Percentiles rank a stretch among this genome's conserved stretches.
These are phyloP conservation scores for Kluyveromyces marxianus DNA, from an alignment of 1,139 yeast genomes.

Conservation along the genomic window DNA sequence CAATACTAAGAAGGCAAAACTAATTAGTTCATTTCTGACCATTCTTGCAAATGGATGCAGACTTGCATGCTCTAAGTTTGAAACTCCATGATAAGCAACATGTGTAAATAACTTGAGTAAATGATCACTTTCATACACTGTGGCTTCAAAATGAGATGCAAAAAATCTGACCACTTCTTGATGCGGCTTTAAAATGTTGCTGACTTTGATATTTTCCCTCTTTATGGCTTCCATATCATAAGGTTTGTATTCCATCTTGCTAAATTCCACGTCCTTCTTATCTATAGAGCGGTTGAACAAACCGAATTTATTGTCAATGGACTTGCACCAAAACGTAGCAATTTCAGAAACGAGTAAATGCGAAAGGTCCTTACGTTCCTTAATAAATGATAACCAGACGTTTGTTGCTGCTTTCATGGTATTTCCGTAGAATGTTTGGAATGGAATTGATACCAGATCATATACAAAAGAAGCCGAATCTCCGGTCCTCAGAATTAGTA, in stretches of 20 bases:
- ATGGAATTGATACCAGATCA: constrained; percentile 65
- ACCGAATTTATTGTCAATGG: constrained; percentile 56
- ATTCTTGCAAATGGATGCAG: constrained; percentile 76
- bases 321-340: constrained; percentile 52
- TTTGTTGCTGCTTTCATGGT: constrained; percentile 62
- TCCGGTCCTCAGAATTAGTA: constrained; percentile 39
- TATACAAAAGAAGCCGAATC: constrained; percentile 47
- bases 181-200: constrained; percentile 64
- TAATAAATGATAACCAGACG: constrained; percentile 76
- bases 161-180: constrained; percentile 59
- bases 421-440: constrained; percentile 51
- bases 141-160: constrained; percentile 77
- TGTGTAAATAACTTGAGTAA: constrained; percentile 62
- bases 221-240: constrained; percentile 59
- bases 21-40: constrained; percentile 64
- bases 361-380: constrained; percentile 55
- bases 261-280: constrained; percentile 53
- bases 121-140: constrained; percentile 66
- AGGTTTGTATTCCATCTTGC: constrained; percentile 85
- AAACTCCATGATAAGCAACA: constrained; percentile 51
- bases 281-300: constrained; percentile 58
- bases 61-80: constrained; percentile 52
- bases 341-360: constrained; percentile 64
- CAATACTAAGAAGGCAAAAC: constrained; percentile 60
- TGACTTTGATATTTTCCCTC: constrained; percentile 42